phyloP scores from a whole-genome alignment of 768 basidiomycete species.

The Wakefieldia striispora region DNA sequence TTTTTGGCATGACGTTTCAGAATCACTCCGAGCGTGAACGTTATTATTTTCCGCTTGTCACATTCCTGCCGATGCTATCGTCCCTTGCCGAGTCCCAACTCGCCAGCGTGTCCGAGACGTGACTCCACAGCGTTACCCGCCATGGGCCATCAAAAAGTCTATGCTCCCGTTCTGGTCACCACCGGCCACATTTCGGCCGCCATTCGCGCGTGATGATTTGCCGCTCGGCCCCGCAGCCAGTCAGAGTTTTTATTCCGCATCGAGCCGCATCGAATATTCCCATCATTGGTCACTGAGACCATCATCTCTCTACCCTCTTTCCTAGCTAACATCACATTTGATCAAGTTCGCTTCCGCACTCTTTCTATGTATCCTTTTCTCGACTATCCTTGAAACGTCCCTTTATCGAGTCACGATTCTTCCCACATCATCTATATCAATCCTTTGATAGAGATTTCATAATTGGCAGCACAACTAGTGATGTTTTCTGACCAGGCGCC shows the following conservation, averaged over 20 bases:
- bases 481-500: too few species aligned
- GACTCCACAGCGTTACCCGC: constrained; percentile 5
- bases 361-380: constrained; percentile 1
- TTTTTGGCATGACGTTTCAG: constrained; percentile 5
- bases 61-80: too few species aligned
- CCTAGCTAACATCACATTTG: constrained; percentile 2
- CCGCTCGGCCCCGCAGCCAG: constrained; percentile 25
- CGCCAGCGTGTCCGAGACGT: neutral
- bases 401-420: neutral
- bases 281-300: constrained; percentile 3
- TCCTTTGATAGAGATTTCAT: too few species aligned
- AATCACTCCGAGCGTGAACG: neutral
- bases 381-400: constrained; percentile 16
- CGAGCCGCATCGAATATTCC: constrained; percentile 13
- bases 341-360: constrained; percentile 18
- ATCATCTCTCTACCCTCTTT: too few species aligned
- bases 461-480: too few species aligned
- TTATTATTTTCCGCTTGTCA: neutral
- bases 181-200: constrained; percentile 4
- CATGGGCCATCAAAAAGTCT: constrained; percentile 18
- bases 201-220: neutral
- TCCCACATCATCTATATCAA: too few species aligned
- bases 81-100: neutral
- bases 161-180: constrained; percentile 6
- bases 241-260: too few species aligned